Evolutionary conservation across 768 basidiomycete genomes (phyloP).

Genomic region (Leucogyrophana mollusca): DNA sequence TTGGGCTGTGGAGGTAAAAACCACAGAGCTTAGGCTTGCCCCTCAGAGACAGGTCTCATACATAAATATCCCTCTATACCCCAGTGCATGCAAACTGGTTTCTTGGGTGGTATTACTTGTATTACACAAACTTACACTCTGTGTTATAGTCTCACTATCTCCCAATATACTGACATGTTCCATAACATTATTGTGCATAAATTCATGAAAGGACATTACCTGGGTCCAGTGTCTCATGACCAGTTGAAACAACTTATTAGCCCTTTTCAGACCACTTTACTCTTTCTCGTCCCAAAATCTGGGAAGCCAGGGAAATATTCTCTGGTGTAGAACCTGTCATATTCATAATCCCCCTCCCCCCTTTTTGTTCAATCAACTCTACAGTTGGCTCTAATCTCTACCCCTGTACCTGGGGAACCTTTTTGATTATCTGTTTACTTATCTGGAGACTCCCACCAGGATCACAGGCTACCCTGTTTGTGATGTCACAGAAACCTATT

Average conservation of each 20-base stretch:
- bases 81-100: background rate
- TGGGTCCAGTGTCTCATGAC: conserved; percentile 27
- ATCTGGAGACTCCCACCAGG: conserved; percentile 34
- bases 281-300: conserved; percentile 35
- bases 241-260: conserved; percentile 31
- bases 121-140: background rate
- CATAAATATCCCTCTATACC: background rate
- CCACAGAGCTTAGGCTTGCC: conserved; percentile 3
- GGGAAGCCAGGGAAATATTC: conserved; percentile 31
- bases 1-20: conserved; percentile 35
- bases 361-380: conserved; percentile 27
- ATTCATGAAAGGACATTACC: conserved; percentile 24
- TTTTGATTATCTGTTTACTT: conserved; percentile 26
- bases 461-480: conserved; percentile 28
- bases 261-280: conserved; percentile 36
- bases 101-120: background rate
- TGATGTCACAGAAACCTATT: conserved; percentile 25
- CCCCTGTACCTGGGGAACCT: conserved; percentile 46
- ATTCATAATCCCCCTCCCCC: conserved; percentile 10
- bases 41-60: background rate
- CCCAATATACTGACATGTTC: background rate
- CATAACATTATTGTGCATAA: background rate
- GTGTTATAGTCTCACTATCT: background rate
- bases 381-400: conserved; percentile 28
- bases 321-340: conserved; percentile 38